Conservation (phyloP, 108 stramenopile genomes). For the Cyclotella choctawhatcheeana region DNA sequence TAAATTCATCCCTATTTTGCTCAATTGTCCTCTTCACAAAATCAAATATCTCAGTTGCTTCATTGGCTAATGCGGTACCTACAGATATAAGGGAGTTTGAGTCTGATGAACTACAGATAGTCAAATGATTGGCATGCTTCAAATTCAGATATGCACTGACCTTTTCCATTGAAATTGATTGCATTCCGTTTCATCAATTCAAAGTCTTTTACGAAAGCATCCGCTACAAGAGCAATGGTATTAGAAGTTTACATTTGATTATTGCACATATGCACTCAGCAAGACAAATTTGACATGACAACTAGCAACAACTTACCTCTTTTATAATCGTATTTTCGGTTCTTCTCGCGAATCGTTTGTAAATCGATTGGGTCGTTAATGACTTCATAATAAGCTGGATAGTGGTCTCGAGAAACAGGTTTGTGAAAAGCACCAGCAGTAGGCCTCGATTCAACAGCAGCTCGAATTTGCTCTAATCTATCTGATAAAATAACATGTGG, state of each 20-base stretch:
- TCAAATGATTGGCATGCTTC: too few species aligned
- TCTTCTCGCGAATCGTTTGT: slow-evolving; percentile 79
- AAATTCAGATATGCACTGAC: too few species aligned
- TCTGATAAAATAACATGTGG: slow-evolving; percentile 86
- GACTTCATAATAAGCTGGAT: slow-evolving; percentile 80
- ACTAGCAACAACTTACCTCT: slow-evolving; percentile 7
- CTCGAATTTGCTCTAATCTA: slow-evolving; percentile 76
- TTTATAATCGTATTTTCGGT: slow-evolving; percentile 81
- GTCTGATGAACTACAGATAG: too few species aligned
- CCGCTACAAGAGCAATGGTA: slow-evolving; percentile 41
- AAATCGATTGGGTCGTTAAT: slow-evolving; percentile 86
- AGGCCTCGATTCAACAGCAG: slow-evolving; percentile 68
- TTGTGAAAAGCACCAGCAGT: slow-evolving; percentile 67
- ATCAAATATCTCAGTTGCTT: slow-evolving; percentile 77
- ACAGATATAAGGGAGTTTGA: too few species aligned
- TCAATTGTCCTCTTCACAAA: slow-evolving; percentile 67
- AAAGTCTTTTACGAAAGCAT: slow-evolving; percentile 76
- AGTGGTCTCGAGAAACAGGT: slow-evolving; percentile 61
- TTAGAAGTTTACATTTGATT: too few species aligned
- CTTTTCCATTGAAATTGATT: slow-evolving; percentile 81
- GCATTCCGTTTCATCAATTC: slow-evolving; percentile 87
- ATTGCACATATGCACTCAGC: too few species aligned
- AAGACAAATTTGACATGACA: background rate
- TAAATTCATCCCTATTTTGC: slow-evolving; percentile 67
- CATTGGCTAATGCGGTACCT: slow-evolving; percentile 67